Conservation (phyloP, 2,329 filamentous ascomycete species). For the Aspergillus ruber region DNA sequence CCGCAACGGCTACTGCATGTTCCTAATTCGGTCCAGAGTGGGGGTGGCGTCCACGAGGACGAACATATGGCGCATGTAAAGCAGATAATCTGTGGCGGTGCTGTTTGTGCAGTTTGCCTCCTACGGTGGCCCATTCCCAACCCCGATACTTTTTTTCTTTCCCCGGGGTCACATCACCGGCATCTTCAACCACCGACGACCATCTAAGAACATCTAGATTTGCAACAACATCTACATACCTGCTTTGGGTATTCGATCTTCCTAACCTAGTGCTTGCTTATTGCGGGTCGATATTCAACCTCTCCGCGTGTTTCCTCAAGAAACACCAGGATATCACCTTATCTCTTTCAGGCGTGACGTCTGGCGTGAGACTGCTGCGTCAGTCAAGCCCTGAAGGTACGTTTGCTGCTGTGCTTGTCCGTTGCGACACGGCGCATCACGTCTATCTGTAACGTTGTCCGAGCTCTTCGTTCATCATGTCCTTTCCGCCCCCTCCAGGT, state of each 20-base stretch:
- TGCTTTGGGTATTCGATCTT: too few relatives aligned
- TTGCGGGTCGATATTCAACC: too few relatives aligned
- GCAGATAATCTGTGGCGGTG: slow-evolving; percentile 5
- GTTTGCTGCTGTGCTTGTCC: slow-evolving; percentile 25
- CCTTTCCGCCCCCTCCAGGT: slow-evolving; percentile 82
- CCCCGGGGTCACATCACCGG: too few relatives aligned
- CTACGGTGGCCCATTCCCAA: slow-evolving; percentile 4
- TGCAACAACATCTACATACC: too few relatives aligned
- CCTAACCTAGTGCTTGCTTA: too few relatives aligned
- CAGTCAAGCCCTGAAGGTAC: slow-evolving; percentile 38
- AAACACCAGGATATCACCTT: slow-evolving; percentile 4
- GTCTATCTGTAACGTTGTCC: slow-evolving; percentile 22
- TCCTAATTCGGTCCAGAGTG: slow-evolving; percentile 23
- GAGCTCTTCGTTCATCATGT: slow-evolving; percentile 58
- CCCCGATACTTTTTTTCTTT: slow-evolving; percentile 7
- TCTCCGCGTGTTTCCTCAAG: not conserved
- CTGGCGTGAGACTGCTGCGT: slow-evolving; percentile 29
- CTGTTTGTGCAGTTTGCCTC: not conserved
- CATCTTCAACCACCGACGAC: too few relatives aligned
- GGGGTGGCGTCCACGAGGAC: slow-evolving; percentile 16
- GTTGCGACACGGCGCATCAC: slow-evolving; percentile 23
- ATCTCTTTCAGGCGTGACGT: slow-evolving; percentile 27
- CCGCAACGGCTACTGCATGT: too few relatives aligned
- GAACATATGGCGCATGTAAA: too few relatives aligned
- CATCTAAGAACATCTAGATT: too few relatives aligned